These are phyloP conservation scores for Lactarius tabidus DNA, from an alignment of 768 basidiomycete genomes.

Conservation along the genomic window DNA sequence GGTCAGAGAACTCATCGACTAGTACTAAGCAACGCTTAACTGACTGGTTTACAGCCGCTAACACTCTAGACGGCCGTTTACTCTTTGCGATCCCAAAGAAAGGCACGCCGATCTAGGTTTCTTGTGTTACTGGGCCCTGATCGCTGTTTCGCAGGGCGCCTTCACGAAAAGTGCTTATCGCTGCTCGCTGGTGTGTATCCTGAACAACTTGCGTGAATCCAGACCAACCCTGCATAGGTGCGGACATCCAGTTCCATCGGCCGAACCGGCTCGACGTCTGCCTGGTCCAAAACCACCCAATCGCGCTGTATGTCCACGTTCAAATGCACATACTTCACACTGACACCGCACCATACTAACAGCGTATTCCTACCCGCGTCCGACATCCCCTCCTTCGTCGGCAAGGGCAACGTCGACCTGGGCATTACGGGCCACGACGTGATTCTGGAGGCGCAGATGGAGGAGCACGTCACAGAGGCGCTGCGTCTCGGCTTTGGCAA, in stretches of 20 bases:
- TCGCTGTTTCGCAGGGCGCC: constrained; percentile 50
- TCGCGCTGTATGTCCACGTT: constrained; percentile 81
- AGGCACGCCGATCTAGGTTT: constrained; percentile 43
- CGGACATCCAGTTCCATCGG: constrained; percentile 92
- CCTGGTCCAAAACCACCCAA: constrained; percentile 88
- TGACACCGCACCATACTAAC: neutral
- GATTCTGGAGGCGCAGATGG: constrained; percentile 86
- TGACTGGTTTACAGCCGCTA: constrained; percentile 47
- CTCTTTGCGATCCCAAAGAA: constrained; percentile 98
- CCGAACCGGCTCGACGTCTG: constrained; percentile 87
- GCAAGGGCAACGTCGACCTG: constrained; percentile 93
- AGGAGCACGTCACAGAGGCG: constrained; percentile 68
- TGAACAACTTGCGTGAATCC: neutral
- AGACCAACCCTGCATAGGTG: constrained; percentile 47
- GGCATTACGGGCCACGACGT: constrained; percentile 99
- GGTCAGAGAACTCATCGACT: neutral
- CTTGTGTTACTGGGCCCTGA: neutral
- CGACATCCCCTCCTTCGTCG: constrained; percentile 98
- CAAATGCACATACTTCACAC: neutral
- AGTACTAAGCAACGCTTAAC: neutral
- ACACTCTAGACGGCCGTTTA: constrained; percentile 76
- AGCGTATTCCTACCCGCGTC: constrained; percentile 96
- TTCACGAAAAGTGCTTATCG: constrained; percentile 87
- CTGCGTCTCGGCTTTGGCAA: constrained; percentile 90
- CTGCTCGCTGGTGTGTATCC: constrained; percentile 64